A percentile compares a stretch with the other conserved stretches of the same genome.
Evolutionary conservation across 2,329 filamentous ascomycete species (phyloP).

Genomic region (Beauveria sp.): DNA sequence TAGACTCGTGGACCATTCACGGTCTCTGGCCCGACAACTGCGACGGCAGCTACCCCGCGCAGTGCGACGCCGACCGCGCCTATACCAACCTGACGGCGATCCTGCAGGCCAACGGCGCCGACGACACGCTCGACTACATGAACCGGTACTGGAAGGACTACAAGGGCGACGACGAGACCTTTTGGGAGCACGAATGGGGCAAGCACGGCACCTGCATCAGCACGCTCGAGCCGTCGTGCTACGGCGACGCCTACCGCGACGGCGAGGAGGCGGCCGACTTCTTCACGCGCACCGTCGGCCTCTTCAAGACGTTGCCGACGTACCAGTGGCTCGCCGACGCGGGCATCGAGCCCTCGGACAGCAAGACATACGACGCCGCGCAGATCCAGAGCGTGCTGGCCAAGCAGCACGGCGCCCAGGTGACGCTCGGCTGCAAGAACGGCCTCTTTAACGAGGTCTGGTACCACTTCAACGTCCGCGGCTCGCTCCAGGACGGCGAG

Average conservation of each 20-base stretch:
- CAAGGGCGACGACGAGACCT: constrained; percentile 51
- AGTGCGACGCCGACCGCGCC: constrained; percentile 52
- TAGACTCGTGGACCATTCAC: constrained; percentile 66
- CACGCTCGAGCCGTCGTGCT: constrained; percentile 61
- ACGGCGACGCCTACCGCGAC: constrained; percentile 45
- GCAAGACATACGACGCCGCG: constrained; percentile 49
- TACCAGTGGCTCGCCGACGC: constrained; percentile 55
- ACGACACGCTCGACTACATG: constrained; percentile 58
- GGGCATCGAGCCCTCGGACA: constrained; percentile 47
- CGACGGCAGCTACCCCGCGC: constrained; percentile 60
- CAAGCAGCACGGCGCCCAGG: constrained; percentile 43
- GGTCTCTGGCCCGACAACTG: constrained; percentile 62
- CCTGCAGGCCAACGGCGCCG: constrained; percentile 42
- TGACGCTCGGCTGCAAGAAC: constrained; percentile 49
- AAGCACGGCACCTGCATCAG: constrained; percentile 70
- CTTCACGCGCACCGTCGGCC: constrained; percentile 56
- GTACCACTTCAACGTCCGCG: constrained; percentile 56
- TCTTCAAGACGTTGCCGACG: constrained; percentile 60
- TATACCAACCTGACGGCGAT: constrained; percentile 61
- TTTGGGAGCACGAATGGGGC: constrained; percentile 70
- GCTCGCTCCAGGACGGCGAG: constrained; percentile 50
- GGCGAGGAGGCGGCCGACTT: constrained; percentile 62
- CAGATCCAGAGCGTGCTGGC: constrained; percentile 53
- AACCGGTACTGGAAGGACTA: constrained; percentile 64
- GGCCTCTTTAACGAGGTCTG: constrained; percentile 45